These are phyloP conservation scores for Phaseolus coccineus DNA, from an alignment of 331 rosid species.

Conservation along the genomic window DNA sequence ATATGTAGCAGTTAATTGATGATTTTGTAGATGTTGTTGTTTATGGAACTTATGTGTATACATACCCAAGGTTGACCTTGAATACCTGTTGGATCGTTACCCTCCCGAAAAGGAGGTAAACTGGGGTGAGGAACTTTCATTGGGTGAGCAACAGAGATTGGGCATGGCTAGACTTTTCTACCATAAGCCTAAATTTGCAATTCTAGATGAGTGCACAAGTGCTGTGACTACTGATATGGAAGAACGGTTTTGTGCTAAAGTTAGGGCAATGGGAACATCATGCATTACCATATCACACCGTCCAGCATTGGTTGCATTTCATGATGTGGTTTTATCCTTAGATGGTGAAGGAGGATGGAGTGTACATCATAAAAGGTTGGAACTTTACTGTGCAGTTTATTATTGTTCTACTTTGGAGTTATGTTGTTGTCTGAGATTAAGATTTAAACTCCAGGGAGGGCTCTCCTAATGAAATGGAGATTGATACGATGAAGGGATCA, in stretches of 20 bases:
- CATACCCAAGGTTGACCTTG: slow-evolving; percentile 89
- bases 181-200: slow-evolving; percentile 97
- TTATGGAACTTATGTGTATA: slow-evolving; percentile 32
- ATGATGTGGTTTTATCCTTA: slow-evolving; percentile 92
- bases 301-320: slow-evolving; percentile 98
- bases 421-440: slow-evolving; percentile 45
- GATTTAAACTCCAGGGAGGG: slow-evolving; percentile 72
- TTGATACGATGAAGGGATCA: slow-evolving; percentile 52
- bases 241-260: slow-evolving; percentile 98
- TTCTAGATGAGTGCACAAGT: slow-evolving; percentile 99
- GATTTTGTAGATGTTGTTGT: slow-evolving; percentile 38
- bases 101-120: slow-evolving; percentile 88
- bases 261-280: slow-evolving; percentile 98
- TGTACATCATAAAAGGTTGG: slow-evolving; percentile 82
- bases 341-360: slow-evolving; percentile 99
- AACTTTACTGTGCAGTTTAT: slow-evolving; percentile 38
- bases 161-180: slow-evolving; percentile 99
- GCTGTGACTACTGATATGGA: slow-evolving; percentile 99
- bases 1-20: slow-evolving; percentile 35
- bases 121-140: slow-evolving; percentile 98
- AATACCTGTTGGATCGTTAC: slow-evolving; percentile 91
- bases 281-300: slow-evolving; percentile 99
- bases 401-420: slow-evolving; percentile 31
- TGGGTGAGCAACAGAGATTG: slow-evolving; percentile 97
- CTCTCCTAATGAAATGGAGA: slow-evolving; percentile 63